Evolutionary conservation across 106 monocot species (phyloP).

Genomic region (Allium cepa): DNA sequence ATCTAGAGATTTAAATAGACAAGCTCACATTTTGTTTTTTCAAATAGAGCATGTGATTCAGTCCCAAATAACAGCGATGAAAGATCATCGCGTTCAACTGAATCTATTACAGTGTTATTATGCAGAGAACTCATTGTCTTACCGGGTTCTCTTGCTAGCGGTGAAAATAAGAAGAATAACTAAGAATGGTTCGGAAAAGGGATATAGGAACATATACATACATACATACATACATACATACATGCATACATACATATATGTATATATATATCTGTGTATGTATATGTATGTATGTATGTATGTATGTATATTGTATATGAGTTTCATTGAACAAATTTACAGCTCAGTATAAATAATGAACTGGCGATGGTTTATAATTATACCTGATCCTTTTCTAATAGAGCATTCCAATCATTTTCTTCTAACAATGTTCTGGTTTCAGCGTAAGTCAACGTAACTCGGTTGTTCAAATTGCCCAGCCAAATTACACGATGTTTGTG

Average conservation of each 20-base stretch:
- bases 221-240: no score
- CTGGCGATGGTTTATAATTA: no score
- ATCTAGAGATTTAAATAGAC: no score
- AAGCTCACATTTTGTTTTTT: no score
- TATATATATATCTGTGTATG: background rate
- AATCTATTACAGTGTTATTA: background rate
- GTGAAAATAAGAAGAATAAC: background rate
- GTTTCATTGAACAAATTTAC: background rate
- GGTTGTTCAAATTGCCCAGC: slow-evolving; percentile 87
- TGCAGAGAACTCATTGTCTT: background rate
- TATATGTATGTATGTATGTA: no score
- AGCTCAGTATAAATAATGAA: no score
- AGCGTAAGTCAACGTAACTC: slow-evolving; percentile 58
- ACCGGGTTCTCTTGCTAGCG: background rate
- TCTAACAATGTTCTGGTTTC: slow-evolving; percentile 52
- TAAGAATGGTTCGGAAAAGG: background rate
- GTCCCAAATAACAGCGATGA: no score
- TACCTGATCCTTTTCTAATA: slow-evolving; percentile 83
- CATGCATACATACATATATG: no score
- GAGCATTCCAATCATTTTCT: slow-evolving; percentile 76
- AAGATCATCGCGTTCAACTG: background rate
- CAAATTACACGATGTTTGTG: slow-evolving; percentile 55
- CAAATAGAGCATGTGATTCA: no score
- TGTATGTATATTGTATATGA: background rate
- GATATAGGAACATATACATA: background rate